Percentiles rank a stretch among this genome's conserved stretches.
These are phyloP conservation scores for Xerocomus potaroensis DNA, from an alignment of 768 basidiomycete species.

Conservation along the genomic window DNA sequence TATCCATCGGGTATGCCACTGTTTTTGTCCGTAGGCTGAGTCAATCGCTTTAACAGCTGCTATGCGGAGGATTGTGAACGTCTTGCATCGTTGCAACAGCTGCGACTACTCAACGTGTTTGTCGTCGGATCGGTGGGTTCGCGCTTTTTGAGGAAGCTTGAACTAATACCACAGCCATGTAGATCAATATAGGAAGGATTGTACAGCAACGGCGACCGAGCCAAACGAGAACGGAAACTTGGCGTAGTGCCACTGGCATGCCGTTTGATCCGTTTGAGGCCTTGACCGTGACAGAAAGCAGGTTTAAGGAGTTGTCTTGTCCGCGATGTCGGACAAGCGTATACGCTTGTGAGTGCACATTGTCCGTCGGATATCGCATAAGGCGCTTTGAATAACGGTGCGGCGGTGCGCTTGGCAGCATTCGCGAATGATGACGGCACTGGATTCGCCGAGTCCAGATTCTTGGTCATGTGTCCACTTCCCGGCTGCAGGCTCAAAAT, in stretches of 20 bases:
- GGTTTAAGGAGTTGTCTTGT: slow-evolving; percentile 29
- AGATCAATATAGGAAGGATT: slow-evolving; percentile 26
- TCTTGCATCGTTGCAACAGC: slow-evolving; percentile 20
- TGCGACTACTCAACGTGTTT: slow-evolving; percentile 24
- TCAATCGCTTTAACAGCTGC: slow-evolving; percentile 20
- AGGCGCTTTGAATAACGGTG: neutral
- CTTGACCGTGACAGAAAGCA: slow-evolving; percentile 16
- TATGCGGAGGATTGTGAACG: slow-evolving; percentile 33
- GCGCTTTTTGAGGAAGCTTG: neutral
- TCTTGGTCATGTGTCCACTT: slow-evolving; percentile 35
- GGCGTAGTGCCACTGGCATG: slow-evolving; percentile 24
- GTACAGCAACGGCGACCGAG: slow-evolving; percentile 15
- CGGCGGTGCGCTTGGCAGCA: slow-evolving; percentile 27
- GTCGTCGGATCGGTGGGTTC: slow-evolving; percentile 29
- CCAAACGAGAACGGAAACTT: slow-evolving; percentile 12
- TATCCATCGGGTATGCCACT: neutral
- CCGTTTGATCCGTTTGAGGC: slow-evolving; percentile 37
- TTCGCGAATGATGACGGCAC: slow-evolving; percentile 37
- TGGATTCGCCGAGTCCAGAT: slow-evolving; percentile 46
- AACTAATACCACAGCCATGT: neutral
- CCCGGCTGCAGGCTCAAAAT: slow-evolving; percentile 38
- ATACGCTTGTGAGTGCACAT: slow-evolving; percentile 30
- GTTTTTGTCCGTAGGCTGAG: neutral
- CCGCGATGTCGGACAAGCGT: slow-evolving; percentile 32
- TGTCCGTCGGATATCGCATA: neutral